These are phyloP conservation scores for Leonotis leonurus DNA, from an alignment of 257 asterid genomes.

Conservation along the genomic window DNA sequence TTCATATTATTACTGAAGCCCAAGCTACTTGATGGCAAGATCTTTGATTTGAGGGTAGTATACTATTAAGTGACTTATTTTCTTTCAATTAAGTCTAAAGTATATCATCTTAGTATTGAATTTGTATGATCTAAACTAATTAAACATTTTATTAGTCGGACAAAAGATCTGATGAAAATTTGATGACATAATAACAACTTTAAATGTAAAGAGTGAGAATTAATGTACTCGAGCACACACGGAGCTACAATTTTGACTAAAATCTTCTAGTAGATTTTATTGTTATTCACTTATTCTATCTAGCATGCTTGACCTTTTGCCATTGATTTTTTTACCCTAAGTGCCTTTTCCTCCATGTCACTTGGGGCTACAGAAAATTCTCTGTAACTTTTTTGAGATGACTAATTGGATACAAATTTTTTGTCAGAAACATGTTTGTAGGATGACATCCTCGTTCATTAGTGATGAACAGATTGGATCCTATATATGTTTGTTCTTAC, in stretches of 20 bases:
- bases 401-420: neutral
- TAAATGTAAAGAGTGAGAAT: neutral
- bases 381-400: neutral
- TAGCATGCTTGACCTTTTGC: neutral
- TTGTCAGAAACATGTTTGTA: neutral
- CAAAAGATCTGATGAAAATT: neutral
- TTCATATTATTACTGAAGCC: slow-evolving; percentile 14
- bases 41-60: neutral
- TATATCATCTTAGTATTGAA: neutral
- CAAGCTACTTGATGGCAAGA: slow-evolving; percentile 3
- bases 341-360: neutral
- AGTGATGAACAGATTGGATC: neutral
- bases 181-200: neutral
- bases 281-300: neutral
- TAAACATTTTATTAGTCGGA: no score
- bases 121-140: no score
- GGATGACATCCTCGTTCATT: neutral
- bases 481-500: neutral
- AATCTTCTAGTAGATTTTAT: neutral
- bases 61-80: neutral
- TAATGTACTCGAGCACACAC: slow-evolving; percentile 3
- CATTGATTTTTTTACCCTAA: neutral
- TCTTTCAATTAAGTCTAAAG: neutral
- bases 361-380: neutral
- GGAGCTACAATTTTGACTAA: neutral